Conservation (phyloP, 2,329 filamentous ascomycete genomes). For the Cladosporium sp. region DNA sequence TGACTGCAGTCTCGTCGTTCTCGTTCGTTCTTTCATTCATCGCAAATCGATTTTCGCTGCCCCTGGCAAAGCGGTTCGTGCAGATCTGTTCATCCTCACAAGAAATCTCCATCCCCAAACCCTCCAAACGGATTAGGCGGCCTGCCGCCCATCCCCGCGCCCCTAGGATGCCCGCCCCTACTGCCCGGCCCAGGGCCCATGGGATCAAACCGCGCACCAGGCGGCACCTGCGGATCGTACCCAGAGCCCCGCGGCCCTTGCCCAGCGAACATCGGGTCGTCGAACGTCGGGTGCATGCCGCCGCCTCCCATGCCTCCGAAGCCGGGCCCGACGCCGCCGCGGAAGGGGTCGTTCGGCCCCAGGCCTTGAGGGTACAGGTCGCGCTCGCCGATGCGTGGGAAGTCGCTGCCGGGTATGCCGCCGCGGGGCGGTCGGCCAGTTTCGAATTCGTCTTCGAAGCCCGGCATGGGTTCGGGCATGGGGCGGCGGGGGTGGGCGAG, state of each 20-base stretch:
- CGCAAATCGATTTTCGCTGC: too few species aligned
- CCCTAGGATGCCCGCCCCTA: slow-evolving; percentile 40
- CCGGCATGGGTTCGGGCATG: slow-evolving; percentile 68
- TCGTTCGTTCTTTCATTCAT: too few species aligned
- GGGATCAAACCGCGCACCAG: slow-evolving; percentile 88
- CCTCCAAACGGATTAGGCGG: slow-evolving; percentile 55
- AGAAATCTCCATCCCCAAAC: slow-evolving; percentile 55
- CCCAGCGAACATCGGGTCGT: slow-evolving; percentile 74
- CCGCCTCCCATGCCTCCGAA: slow-evolving; percentile 51
- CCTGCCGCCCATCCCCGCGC: slow-evolving; percentile 39
- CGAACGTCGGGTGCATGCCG: slow-evolving; percentile 95
- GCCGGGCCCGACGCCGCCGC: slow-evolving; percentile 51
- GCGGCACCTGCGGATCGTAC: slow-evolving; percentile 69
- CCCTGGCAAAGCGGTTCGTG: too few species aligned
- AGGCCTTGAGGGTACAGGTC: slow-evolving; percentile 84
- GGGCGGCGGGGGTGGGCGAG: slow-evolving; percentile 57
- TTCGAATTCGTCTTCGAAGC: slow-evolving; percentile 89
- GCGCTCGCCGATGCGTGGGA: slow-evolving; percentile 65
- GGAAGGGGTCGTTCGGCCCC: slow-evolving; percentile 75
- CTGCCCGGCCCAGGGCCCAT: slow-evolving; percentile 58
- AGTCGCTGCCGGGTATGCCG: slow-evolving; percentile 28
- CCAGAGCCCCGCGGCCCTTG: slow-evolving; percentile 41
- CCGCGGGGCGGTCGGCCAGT: slow-evolving; percentile 62
- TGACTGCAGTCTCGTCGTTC: too few species aligned
- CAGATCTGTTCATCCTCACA: slow-evolving; percentile 28